Evolutionary conservation across 1,284 basidiomycete genomes (phyloP).

Genomic region (Moniliophthora roreri): DNA sequence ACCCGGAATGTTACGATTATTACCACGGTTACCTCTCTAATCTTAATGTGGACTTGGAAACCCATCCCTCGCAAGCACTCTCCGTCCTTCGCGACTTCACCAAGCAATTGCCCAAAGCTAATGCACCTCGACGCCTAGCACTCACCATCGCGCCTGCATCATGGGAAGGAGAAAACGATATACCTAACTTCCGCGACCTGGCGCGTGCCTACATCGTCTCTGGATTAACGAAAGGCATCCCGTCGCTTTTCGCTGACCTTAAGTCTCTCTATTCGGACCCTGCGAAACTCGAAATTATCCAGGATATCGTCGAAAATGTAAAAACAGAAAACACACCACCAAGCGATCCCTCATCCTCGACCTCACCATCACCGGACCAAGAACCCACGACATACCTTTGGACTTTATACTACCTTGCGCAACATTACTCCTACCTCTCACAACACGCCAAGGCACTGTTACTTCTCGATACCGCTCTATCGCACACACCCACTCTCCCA

Average conservation of each 20-base stretch:
- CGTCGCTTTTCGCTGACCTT: constrained; percentile 92
- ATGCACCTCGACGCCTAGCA: constrained; percentile 73
- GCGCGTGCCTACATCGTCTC: constrained; percentile 71
- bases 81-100: constrained; percentile 60
- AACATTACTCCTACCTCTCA: constrained; percentile 79
- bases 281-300: constrained; percentile 68
- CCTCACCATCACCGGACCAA: constrained; percentile 26
- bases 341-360: constrained; percentile 26
- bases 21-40: constrained; percentile 75
- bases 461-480: constrained; percentile 66
- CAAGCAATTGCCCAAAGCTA: constrained; percentile 63
- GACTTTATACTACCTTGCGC: constrained; percentile 93
- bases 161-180: constrained; percentile 37
- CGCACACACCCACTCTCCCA: constrained; percentile 92
- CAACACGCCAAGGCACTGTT: constrained; percentile 61
- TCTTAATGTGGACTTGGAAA: constrained; percentile 63
- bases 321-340: constrained; percentile 33
- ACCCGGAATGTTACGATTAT: constrained; percentile 83
- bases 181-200: constrained; percentile 56
- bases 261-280: constrained; percentile 79
- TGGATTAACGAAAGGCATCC: constrained; percentile 84
- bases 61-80: constrained; percentile 51
- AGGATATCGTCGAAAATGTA: constrained; percentile 68
- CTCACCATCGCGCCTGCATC: constrained; percentile 53
- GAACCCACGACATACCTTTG: constrained; percentile 91